phyloP scores from a whole-genome alignment of 805 yeast species.

The Lachancea cidri region DNA sequence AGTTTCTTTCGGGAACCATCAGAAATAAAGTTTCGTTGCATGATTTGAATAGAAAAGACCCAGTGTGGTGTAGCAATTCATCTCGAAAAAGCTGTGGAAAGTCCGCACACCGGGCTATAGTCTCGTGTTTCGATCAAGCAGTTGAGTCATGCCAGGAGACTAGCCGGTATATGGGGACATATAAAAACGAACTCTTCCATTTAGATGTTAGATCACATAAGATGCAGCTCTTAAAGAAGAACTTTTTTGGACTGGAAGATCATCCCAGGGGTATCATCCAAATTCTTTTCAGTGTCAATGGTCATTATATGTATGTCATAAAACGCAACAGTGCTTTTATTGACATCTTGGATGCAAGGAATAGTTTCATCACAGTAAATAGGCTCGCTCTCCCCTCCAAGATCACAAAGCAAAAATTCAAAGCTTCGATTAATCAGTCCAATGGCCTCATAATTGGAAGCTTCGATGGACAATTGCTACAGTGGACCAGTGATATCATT shows the following conservation, averaged over 20 bases:
- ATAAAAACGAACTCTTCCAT: slow-evolving; percentile 24
- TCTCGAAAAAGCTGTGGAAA: slow-evolving; percentile 10
- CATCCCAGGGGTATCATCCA: slow-evolving; percentile 31
- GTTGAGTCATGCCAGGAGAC: slow-evolving; percentile 1
- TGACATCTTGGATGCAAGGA: slow-evolving; percentile 34
- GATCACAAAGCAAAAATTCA: slow-evolving; percentile 21
- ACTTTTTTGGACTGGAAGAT: slow-evolving; percentile 7
- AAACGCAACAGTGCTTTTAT: slow-evolving; percentile 30
- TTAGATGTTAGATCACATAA: slow-evolving; percentile 20
- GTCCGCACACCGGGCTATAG: slow-evolving; percentile 19
- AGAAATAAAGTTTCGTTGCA: slow-evolving; percentile 27
- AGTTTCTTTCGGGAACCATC: slow-evolving; percentile 32
- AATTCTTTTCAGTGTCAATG: slow-evolving; percentile 34
- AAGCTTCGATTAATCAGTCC: slow-evolving; percentile 16
- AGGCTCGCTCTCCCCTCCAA: slow-evolving; percentile 20
- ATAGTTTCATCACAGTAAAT: slow-evolving; percentile 9
- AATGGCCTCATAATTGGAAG: slow-evolving; percentile 26
- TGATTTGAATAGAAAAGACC: slow-evolving; percentile 26
- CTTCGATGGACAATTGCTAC: slow-evolving; percentile 14
- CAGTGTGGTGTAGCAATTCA: slow-evolving; percentile 17
- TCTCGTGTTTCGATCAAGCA: slow-evolving; percentile 25
- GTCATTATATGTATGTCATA: slow-evolving; percentile 32
- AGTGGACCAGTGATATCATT: slow-evolving; percentile 22
- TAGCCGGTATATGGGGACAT: slow-evolving; percentile 24
- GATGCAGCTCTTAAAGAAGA: background rate